These are phyloP conservation scores for Aspergillus heteromorphus DNA, from an alignment of 495 filamentous ascomycete genomes.

Conservation along the genomic window DNA sequence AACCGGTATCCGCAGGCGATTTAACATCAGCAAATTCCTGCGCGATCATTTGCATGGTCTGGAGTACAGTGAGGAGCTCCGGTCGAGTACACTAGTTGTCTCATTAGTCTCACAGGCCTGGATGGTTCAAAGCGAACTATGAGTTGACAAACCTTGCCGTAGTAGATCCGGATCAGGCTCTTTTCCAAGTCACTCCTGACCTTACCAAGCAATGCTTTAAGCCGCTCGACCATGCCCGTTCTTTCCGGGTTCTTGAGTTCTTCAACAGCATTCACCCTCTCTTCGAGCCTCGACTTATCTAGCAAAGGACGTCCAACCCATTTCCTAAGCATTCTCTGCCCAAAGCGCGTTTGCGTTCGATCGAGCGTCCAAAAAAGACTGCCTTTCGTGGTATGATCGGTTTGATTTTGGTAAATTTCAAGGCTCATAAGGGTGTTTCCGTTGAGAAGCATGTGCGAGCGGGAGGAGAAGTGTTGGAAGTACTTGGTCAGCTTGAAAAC, in stretches of 20 bases:
- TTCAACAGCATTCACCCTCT: constrained; percentile 82
- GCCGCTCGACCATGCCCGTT: constrained; percentile 62
- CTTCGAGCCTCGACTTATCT: constrained; percentile 69
- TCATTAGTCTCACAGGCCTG: constrained; percentile 19
- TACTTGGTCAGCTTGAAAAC: constrained; percentile 96
- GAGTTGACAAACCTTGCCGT: constrained; percentile 57
- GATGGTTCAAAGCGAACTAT: not conserved
- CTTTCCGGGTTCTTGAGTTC: constrained; percentile 70
- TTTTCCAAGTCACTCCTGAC: constrained; percentile 84
- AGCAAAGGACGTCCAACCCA: constrained; percentile 94
- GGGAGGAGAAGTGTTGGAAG: constrained; percentile 91
- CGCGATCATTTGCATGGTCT: constrained; percentile 76
- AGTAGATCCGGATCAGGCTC: constrained; percentile 91
- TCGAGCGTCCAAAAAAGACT: constrained; percentile 95
- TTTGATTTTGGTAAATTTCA: constrained; percentile 94
- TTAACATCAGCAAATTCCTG: constrained; percentile 65
- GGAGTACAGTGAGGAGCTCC: constrained; percentile 79
- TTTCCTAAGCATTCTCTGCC: constrained; percentile 79
- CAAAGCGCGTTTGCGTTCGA: constrained; percentile 86
- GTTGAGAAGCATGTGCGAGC: constrained; percentile 94
- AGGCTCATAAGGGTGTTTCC: constrained; percentile 91
- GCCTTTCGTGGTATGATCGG: constrained; percentile 78
- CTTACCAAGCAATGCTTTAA: constrained; percentile 62
- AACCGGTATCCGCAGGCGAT: constrained; percentile 62
- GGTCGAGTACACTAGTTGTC: constrained; percentile 67